Percentiles rank a stretch among this genome's conserved stretches.
Conservation (phyloP, 2,329 filamentous ascomycete genomes). For the Epichloe typhina region DNA sequence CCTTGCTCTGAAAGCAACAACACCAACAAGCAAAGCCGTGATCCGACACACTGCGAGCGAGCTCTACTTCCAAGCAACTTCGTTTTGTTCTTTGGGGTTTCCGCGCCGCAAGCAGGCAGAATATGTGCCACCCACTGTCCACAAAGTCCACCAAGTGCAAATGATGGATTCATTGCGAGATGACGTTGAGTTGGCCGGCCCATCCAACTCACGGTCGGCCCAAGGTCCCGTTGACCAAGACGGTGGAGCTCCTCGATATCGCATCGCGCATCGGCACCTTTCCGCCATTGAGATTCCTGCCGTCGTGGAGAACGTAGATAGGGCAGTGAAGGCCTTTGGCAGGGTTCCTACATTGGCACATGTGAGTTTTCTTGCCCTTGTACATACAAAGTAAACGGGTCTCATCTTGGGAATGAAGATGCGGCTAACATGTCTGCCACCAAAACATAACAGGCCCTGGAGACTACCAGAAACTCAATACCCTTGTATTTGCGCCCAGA, state of each 20-base stretch:
- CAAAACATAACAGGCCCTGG: constrained; percentile 29
- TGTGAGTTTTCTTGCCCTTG: constrained; percentile 14
- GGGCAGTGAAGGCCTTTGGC: constrained; percentile 29
- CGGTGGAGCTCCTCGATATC: constrained; percentile 20
- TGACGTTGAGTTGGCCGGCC: neutral
- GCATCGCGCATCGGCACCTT: constrained; percentile 21
- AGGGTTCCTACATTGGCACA: constrained; percentile 24
- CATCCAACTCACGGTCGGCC: neutral
- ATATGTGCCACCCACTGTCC: neutral
- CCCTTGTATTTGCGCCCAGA: constrained; percentile 69
- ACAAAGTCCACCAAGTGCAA: neutral
- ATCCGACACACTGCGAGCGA: neutral
- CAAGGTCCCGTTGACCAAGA: constrained; percentile 1
- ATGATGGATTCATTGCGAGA: neutral
- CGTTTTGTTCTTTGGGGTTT: too few relatives aligned
- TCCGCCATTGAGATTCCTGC: constrained; percentile 31
- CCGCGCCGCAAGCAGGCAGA: neutral
- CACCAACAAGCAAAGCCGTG: too few relatives aligned
- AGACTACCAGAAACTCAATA: constrained; percentile 36
- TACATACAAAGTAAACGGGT: neutral
- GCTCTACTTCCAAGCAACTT: neutral
- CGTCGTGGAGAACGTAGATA: constrained; percentile 29
- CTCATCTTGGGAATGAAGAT: neutral
- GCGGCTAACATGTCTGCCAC: neutral
- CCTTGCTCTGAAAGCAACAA: neutral